Evolutionary conservation across 2,329 filamentous ascomycete species (phyloP).

Genomic region (Lachnellula subtilissima): DNA sequence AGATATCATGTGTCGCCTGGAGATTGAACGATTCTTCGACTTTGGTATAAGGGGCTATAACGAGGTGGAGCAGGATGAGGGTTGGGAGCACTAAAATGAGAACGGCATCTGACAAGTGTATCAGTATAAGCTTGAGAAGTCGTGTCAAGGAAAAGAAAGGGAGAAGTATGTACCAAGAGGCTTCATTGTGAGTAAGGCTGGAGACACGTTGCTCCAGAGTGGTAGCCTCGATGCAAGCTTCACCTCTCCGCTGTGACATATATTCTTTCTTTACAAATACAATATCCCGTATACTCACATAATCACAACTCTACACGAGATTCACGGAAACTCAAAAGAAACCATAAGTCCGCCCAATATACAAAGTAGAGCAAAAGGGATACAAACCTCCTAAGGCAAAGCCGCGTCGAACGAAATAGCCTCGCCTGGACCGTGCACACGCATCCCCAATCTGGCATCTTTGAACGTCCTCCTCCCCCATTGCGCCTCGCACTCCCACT

Average conservation of each 20-base stretch:
- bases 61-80: constrained; percentile 63
- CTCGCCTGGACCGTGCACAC: constrained; percentile 19
- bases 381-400: background rate
- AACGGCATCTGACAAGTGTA: constrained; percentile 37
- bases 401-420: constrained; percentile 11
- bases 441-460: constrained; percentile 14
- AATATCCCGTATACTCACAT: no score
- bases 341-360: background rate
- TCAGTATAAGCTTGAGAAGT: background rate
- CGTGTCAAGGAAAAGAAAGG: background rate
- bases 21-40: constrained; percentile 99
- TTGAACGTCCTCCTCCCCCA: constrained; percentile 1
- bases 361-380: background rate
- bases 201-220: background rate
- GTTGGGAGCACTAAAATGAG: constrained; percentile 56
- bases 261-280: background rate
- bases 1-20: constrained; percentile 86
- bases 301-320: no score
- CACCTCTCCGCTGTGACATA: background rate
- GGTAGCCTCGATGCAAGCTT: background rate
- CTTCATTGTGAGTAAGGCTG: constrained; percentile 21
- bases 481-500: background rate
- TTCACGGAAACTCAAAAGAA: background rate
- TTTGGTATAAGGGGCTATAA: constrained; percentile 83
- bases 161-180: constrained; percentile 16